phyloP scores from a whole-genome alignment of 2,329 filamentous ascomycete genomes.

The Trichoderma sp. region DNA sequence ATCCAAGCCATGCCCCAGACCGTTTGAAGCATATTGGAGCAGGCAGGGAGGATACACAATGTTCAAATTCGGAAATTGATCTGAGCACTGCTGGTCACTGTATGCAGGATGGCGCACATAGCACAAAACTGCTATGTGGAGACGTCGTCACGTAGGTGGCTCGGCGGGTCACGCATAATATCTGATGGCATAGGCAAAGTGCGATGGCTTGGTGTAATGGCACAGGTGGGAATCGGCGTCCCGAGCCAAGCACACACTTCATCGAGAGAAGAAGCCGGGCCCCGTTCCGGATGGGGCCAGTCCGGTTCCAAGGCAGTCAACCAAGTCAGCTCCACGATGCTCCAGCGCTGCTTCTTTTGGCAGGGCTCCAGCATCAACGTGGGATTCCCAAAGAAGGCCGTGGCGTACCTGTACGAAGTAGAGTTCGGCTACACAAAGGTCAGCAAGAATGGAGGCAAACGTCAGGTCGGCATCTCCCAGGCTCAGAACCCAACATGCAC shows the following conservation, averaged over 20 bases:
- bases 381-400: not conserved
- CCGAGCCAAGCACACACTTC: not conserved
- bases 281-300: conserved; percentile 7
- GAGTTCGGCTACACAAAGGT: not conserved
- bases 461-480: not conserved
- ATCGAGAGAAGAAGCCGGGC: not conserved
- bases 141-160: conserved; percentile 4
- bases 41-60: conserved; percentile 2
- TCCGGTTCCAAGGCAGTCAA: not conserved
- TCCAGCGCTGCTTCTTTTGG: not conserved
- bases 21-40: not conserved
- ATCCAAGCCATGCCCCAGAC: not conserved
- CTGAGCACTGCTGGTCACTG: conserved; percentile 4
- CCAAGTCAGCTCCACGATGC: not conserved
- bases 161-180: not conserved
- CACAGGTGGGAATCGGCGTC: not conserved
- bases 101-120: conserved; percentile 5
- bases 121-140: conserved; percentile 2
- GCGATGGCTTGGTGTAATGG: not conserved
- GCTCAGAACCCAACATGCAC: not conserved
- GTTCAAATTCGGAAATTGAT: conserved; percentile 17
- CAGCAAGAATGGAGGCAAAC: not conserved
- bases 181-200: not conserved
- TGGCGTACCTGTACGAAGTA: not conserved
- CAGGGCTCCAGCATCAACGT: not conserved